phyloP scores from a whole-genome alignment of 2,329 filamentous ascomycete species.

The Clarireedia homoeocarpa region DNA sequence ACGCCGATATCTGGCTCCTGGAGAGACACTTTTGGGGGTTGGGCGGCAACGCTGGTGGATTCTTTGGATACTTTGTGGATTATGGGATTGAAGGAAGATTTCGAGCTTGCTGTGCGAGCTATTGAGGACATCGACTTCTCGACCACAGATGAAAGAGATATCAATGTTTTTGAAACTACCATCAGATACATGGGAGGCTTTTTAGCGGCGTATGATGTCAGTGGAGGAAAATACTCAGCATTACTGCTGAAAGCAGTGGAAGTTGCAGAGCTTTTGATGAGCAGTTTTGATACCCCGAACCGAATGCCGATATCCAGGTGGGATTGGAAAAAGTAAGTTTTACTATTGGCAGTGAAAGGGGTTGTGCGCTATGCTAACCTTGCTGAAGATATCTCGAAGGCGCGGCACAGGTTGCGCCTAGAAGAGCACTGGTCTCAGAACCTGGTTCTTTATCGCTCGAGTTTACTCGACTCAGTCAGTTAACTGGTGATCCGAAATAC shows the following conservation, averaged over 20 bases:
- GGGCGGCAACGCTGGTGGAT: conserved; percentile 84
- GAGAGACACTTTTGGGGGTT: conserved; percentile 81
- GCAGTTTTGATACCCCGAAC: conserved; percentile 79
- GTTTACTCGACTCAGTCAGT: conserved; percentile 55
- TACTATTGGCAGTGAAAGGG: background rate
- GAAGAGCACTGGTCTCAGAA: conserved; percentile 48
- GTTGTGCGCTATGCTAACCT: background rate
- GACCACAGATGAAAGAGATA: conserved; percentile 36
- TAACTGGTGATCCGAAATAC: conserved; percentile 53
- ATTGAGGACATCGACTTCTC: conserved; percentile 77
- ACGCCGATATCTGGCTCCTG: conserved; percentile 58
- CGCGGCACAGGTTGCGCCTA: conserved; percentile 52
- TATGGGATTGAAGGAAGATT: conserved; percentile 71
- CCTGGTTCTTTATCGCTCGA: conserved; percentile 53
- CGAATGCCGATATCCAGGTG: conserved; percentile 63
- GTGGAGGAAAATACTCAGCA: conserved; percentile 57
- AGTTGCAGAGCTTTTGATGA: conserved; percentile 63
- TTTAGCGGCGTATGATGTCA: conserved; percentile 80
- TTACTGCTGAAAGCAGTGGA: conserved; percentile 64
- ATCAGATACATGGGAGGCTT: conserved; percentile 89
- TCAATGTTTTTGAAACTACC: conserved; percentile 71
- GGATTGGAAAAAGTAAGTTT: conserved; percentile 44
- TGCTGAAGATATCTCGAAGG: conserved; percentile 29
- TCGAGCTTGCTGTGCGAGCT: conserved; percentile 64
- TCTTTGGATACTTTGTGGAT: conserved; percentile 80